Base-by-base conservation (phyloP, 768 basidiomycete genomes). In the Hydnum rufescens region DNA sequence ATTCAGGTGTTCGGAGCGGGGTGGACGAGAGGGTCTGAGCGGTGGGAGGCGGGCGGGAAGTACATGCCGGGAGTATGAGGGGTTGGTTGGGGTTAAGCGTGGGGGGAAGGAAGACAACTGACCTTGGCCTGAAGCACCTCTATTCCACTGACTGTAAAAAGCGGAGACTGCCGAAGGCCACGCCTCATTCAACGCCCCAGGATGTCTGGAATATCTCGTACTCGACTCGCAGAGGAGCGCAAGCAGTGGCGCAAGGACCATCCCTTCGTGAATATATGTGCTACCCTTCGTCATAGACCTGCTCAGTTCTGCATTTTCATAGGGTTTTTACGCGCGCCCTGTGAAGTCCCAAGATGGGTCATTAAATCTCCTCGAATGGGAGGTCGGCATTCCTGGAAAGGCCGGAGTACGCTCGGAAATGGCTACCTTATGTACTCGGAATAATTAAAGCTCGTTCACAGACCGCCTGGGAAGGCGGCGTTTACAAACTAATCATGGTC, bases 171-270 rank as follows among this genome's bases (percentile, higher is more conserved):
- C 13, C 36, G 36, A 39, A 13, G 36, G 36, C 13, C 13, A 39
- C 36, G 36, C 36, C 22, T 39, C 13, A 39, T 22, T 13, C 13
- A 39, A 55, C 19, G 8, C 30, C 18, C 36, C 34, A 49, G 22
- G 28, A 87, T 89, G 87, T 81, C 87, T 51, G 89, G 88, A 55
- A 93, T 96, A 57, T 92, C 89, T 65, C 77, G 89, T 65, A 79
- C 83, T 32, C 81, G 95, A 61, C 73, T 99, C 16, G 77, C 89
- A 28, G 95, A 97, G 67, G 95, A 99, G 67, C 78, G 95, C 62
- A 99, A 99, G 68, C 87, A 92, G 62, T 99, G 95, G 95, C 70
- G 95, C 54, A 97, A 92, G 66, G 95, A 97, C 59, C 95, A 99
- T 66, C 95, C 95, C 29, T 96, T 93, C 60, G 95, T 96, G 66